Evolutionary conservation across 345 rosid species (phyloP).

Genomic region (Psidium friedrichsthalianum): DNA sequence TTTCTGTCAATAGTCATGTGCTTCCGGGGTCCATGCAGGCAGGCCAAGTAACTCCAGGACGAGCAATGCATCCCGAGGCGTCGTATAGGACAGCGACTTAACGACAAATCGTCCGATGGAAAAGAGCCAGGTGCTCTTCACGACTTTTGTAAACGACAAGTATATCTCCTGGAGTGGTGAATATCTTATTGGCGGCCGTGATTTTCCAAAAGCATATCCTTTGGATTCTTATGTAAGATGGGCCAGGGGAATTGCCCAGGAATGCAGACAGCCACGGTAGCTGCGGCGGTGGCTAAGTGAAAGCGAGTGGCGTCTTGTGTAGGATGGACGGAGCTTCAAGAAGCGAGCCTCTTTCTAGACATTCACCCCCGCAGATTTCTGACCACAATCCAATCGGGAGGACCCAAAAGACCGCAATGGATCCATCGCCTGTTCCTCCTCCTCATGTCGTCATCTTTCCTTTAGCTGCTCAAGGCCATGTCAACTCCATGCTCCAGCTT

Average conservation of each 20-base stretch:
- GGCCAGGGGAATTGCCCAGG: not conserved
- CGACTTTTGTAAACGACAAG: too few species aligned
- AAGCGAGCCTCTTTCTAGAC: not conserved
- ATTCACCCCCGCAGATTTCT: too few species aligned
- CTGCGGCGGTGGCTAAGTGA: not conserved
- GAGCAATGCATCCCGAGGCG: not conserved
- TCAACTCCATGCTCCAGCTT: constrained; percentile 62
- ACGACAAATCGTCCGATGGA: not conserved
- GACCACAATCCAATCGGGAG: not conserved
- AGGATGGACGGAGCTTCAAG: not conserved
- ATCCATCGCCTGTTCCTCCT: not conserved
- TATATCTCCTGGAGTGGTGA: not conserved
- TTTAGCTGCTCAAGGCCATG: constrained; percentile 51
- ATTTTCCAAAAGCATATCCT: not conserved
- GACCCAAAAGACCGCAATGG: not conserved
- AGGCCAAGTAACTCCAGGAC: not conserved
- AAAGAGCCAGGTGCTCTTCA: not conserved
- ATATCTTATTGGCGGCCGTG: not conserved
- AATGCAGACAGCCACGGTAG: not conserved
- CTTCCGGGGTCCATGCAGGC: not conserved
- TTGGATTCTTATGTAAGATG: not conserved
- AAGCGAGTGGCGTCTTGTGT: not conserved
- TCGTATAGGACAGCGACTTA: not conserved
- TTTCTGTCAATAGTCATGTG: not conserved
- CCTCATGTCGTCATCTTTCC: constrained; percentile 49